phyloP scores from a whole-genome alignment of 805 yeast species.

The Saccharomycopsis sp. region DNA sequence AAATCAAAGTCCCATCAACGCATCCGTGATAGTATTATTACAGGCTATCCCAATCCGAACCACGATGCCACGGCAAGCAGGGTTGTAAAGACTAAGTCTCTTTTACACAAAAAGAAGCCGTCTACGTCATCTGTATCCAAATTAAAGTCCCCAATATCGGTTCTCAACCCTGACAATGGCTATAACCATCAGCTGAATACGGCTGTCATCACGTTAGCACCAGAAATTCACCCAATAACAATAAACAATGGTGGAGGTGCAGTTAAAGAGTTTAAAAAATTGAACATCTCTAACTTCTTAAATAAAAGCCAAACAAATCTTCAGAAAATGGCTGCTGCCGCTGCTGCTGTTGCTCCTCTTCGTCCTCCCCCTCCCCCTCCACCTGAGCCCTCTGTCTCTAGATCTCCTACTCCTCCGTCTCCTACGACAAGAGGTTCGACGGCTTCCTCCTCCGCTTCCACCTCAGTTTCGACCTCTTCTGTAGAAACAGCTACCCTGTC shows the following conservation, averaged over 20 bases:
- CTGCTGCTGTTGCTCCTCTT: not conserved
- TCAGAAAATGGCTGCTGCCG: not conserved
- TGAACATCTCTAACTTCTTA: not conserved
- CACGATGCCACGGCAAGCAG: not conserved
- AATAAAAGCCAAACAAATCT: not conserved
- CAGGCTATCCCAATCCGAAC: not conserved
- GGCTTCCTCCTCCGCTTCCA: not conserved
- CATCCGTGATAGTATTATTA: conserved; percentile 3
- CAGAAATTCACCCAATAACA: no score
- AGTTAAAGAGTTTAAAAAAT: not conserved
- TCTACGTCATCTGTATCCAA: not conserved
- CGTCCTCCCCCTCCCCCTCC: not conserved
- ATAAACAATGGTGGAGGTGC: not conserved
- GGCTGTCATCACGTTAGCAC: no score
- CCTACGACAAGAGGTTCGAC: not conserved
- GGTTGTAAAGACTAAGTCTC: not conserved
- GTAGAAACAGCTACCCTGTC: not conserved
- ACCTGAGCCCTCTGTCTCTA: not conserved
- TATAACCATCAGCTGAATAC: no score
- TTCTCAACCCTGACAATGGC: no score
- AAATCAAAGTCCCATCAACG: conserved; percentile 17
- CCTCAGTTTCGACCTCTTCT: not conserved
- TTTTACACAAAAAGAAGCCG: not conserved
- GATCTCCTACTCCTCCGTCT: not conserved
- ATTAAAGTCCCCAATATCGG: not conserved